Evolutionary conservation across 2,329 filamentous ascomycete species (phyloP), one percentile per base, ranked within the genome.

Genomic region (Clathrospora elynae): DNA sequence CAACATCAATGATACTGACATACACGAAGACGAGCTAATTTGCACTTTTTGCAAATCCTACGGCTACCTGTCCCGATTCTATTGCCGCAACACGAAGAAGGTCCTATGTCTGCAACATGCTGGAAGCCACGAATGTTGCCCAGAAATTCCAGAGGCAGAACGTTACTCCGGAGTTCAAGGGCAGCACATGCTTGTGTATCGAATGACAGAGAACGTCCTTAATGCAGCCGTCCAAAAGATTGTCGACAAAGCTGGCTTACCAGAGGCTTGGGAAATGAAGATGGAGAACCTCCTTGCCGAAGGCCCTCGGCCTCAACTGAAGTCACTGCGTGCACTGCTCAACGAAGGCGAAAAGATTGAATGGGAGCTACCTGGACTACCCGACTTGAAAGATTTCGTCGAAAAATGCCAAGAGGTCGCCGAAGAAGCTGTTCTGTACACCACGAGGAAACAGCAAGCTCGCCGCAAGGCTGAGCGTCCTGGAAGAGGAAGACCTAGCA

Each of bases 331-430:
- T 53, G 83, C 84, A 34, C 78, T 99, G 41, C 78, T 97, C 46
- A 86, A 86, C 66, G 93, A 99, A 77, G 93, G 93, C 70, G 93
- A 99, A 74, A 91, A 90, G 71, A 96, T 99, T 63, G 90, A 92
- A 45, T 95, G 88, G 77, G 86, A 90, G 44, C 80, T 99, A 50
- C 84, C 85, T 54, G 91, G 90, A 51, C 80, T 99, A 51, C 81
- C 87, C 59, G 82, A 88, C 59, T 79, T 99, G 58, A 87, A 85
- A 72, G 82, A 86, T 55, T 99, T 95, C 74, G 93, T 99, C 68
- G 90, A 96, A 59, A 86, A 89, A 62, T 97, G 93, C 76, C 95
- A 96, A 71, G 90, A 95, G 67, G 96, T 95, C 88, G 90, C 96
- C 51, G 93, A 97, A 62, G 92, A 97, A 73, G 93, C 93, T 54